Conservation (phyloP, 1,284 basidiomycete genomes). For the Ustanciosporium gigantosporum region DNA sequence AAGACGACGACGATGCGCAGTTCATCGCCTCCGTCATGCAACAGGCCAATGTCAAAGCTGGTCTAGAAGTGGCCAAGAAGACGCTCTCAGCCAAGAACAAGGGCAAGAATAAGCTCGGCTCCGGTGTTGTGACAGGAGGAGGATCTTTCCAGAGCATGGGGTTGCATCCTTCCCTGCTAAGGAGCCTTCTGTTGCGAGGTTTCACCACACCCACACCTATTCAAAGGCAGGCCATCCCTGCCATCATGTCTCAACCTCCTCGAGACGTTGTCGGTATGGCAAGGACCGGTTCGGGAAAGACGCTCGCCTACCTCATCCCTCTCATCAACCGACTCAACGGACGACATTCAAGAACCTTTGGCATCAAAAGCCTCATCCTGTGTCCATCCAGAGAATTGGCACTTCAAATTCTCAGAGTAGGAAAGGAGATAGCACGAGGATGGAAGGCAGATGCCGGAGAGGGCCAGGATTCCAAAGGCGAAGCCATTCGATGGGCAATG, state of each 20-base stretch:
- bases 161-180: slow-evolving; percentile 78
- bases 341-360: slow-evolving; percentile 77
- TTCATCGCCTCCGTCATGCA: slow-evolving; percentile 57
- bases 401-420: slow-evolving; percentile 88
- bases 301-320: slow-evolving; percentile 92
- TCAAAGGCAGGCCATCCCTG: slow-evolving; percentile 85
- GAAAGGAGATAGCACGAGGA: slow-evolving; percentile 85
- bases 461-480: slow-evolving; percentile 64
- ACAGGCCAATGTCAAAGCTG: slow-evolving; percentile 56
- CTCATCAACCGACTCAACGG: slow-evolving; percentile 84
- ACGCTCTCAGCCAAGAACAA: slow-evolving; percentile 40
- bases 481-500: slow-evolving; percentile 84
- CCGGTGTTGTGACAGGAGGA: slow-evolving; percentile 50
- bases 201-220: slow-evolving; percentile 96
- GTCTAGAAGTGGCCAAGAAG: slow-evolving; percentile 51
- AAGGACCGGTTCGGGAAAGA: slow-evolving; percentile 96
- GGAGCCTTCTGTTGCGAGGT: slow-evolving; percentile 86
- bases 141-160: slow-evolving; percentile 61
- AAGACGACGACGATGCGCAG: slow-evolving; percentile 48
- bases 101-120: slow-evolving; percentile 48
- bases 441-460: slow-evolving; percentile 62
- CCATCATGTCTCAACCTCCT: slow-evolving; percentile 80
- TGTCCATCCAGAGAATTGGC: slow-evolving; percentile 93
- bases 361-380: slow-evolving; percentile 83
- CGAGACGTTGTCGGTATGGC: slow-evolving; percentile 98